Percentiles rank a stretch among this genome's conserved stretches.
These are phyloP conservation scores for Saururus chinensis DNA, from an alignment of 164 flowering plant genomes.

Conservation along the genomic window DNA sequence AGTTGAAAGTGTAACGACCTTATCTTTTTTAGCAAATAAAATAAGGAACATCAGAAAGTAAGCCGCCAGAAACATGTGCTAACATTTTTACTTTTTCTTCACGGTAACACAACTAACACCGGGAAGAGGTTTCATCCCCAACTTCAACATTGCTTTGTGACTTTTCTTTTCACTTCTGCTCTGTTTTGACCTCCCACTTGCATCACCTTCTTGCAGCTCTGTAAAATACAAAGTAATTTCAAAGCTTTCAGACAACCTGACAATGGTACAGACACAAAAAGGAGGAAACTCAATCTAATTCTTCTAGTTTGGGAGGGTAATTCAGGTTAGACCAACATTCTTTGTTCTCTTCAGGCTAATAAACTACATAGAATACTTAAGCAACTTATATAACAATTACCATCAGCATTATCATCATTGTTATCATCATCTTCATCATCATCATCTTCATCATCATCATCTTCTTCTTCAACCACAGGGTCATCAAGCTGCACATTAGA, in stretches of 20 bases:
- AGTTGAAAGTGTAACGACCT: background rate
- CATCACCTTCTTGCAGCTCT: conserved; percentile 22
- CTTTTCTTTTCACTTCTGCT: conserved; percentile 30
- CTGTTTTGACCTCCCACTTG: conserved; percentile 28
- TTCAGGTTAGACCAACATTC: background rate
- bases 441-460: conserved; percentile 42
- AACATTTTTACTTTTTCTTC: conserved; percentile 29
- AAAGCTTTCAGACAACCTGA: background rate
- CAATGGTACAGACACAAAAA: background rate
- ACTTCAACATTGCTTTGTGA: conserved; percentile 32
- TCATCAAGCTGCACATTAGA: conserved; percentile 30
- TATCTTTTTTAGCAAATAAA: background rate
- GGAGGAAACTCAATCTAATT: background rate
- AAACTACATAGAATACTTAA: too few relatives aligned
- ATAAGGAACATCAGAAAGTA: background rate
- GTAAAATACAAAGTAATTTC: background rate
- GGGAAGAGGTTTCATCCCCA: conserved; percentile 29
- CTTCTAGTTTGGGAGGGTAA: background rate
- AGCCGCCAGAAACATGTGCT: background rate
- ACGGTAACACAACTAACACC: conserved; percentile 29
- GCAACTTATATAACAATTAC: conserved; percentile 9
- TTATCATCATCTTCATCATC: conserved; percentile 48
- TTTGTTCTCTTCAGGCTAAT: too few relatives aligned
- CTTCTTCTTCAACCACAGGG: conserved; percentile 49
- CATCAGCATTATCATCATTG: conserved; percentile 39